Conservation (phyloP, 2,329 filamentous ascomycete species). For the Ophiostoma perfectum region DNA sequence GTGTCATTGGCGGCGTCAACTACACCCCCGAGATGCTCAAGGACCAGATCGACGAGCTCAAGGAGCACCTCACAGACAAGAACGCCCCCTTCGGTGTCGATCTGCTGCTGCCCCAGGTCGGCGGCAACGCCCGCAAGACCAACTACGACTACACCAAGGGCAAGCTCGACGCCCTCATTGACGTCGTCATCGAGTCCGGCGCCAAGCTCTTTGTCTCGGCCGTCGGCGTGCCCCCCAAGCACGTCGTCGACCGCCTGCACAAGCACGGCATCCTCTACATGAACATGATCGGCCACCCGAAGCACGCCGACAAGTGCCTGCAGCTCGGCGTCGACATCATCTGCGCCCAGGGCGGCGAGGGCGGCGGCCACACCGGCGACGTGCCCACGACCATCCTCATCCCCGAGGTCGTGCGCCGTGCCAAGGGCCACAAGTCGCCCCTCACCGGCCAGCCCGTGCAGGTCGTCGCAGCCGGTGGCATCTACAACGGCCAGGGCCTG, state of each 20-base stretch:
- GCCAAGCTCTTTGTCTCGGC: slow-evolving; percentile 94
- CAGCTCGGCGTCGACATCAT: slow-evolving; percentile 91
- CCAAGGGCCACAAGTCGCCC: slow-evolving; percentile 75
- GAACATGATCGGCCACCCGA: slow-evolving; percentile 99
- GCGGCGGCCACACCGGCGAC: slow-evolving; percentile 92
- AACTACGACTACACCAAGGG: slow-evolving; percentile 99
- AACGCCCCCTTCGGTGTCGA: slow-evolving; percentile 94
- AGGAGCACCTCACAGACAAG: slow-evolving; percentile 81
- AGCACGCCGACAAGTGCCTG: slow-evolving; percentile 96
- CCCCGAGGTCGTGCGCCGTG: slow-evolving; percentile 79
- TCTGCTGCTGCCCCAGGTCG: slow-evolving; percentile 87
- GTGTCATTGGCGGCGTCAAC: slow-evolving; percentile 90
- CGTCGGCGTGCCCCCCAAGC: slow-evolving; percentile 85
- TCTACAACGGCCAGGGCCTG: slow-evolving; percentile 86
- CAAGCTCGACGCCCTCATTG: slow-evolving; percentile 84
- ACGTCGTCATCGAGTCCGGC: slow-evolving; percentile 87
- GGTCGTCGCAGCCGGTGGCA: slow-evolving; percentile 87
- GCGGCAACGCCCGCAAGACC: slow-evolving; percentile 89
- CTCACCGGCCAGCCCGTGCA: slow-evolving; percentile 83
- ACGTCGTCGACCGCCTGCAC: slow-evolving; percentile 86
- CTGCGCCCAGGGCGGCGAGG: slow-evolving; percentile 96
- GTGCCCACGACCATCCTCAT: slow-evolving; percentile 90
- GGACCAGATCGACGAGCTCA: slow-evolving; percentile 92
- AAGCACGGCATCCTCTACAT: slow-evolving; percentile 85
- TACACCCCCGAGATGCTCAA: slow-evolving; percentile 97